Evolutionary conservation across 1,139 yeast species (phyloP).

Genomic region (Pichia terricola): DNA sequence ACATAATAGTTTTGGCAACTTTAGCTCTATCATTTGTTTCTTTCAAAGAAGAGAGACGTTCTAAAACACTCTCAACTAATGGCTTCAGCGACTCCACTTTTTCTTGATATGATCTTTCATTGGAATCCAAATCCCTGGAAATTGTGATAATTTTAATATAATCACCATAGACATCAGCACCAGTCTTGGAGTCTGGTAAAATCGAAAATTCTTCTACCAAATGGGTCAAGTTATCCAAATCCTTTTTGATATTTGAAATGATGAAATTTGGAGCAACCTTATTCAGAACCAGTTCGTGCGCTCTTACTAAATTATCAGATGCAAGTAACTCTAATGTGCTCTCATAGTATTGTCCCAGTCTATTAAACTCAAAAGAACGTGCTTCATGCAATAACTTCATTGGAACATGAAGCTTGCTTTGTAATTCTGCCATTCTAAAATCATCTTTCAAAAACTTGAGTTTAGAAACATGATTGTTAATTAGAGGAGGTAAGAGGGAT

Average conservation of each 20-base stretch:
- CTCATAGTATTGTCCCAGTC: slow-evolving; percentile 41
- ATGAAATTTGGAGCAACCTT: slow-evolving; percentile 64
- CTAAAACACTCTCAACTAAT: slow-evolving; percentile 1
- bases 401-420: slow-evolving; percentile 37
- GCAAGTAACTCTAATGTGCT: slow-evolving; percentile 54
- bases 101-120: background rate
- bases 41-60: slow-evolving; percentile 3
- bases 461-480: slow-evolving; percentile 38
- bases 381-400: slow-evolving; percentile 39
- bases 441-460: slow-evolving; percentile 26
- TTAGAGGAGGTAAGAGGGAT: slow-evolving; percentile 26
- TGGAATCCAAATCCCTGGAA: slow-evolving; percentile 1
- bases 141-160: slow-evolving; percentile 29
- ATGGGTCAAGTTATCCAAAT: slow-evolving; percentile 29
- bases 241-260: slow-evolving; percentile 31
- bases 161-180: slow-evolving; percentile 48
- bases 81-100: background rate
- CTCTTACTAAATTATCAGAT: slow-evolving; percentile 55
- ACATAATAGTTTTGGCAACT: slow-evolving; percentile 34
- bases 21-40: slow-evolving; percentile 3
- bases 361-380: slow-evolving; percentile 37
- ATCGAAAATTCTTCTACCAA: slow-evolving; percentile 41
- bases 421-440: slow-evolving; percentile 30
- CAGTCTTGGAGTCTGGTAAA: slow-evolving; percentile 46
- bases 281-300: slow-evolving; percentile 47